Evolutionary conservation across 2,329 filamentous ascomycete species (phyloP), one percentile per base, ranked within the genome.

Genomic region (Fusarium subglutinans): DNA sequence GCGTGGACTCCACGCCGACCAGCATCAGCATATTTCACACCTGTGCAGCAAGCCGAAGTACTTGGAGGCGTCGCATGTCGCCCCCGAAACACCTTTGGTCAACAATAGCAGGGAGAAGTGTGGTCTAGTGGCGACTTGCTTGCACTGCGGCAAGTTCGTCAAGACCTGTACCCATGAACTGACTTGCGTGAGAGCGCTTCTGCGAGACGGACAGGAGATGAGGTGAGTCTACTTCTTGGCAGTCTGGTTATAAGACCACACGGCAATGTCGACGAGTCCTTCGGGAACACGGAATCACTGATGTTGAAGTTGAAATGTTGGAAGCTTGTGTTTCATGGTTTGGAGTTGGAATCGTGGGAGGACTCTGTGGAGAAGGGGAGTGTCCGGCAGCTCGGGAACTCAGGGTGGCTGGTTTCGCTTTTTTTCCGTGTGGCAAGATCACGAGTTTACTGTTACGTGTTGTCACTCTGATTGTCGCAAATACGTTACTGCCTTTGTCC

Each of bases 1-100:
- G 2, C 8, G 5, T 0, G 24, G 5, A 10, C 3, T 26, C 1
- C 24, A 45, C 17, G 4, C 43, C 5, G 43, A 26, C 12, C 0
- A 26, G 24, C 0, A 12, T 26, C 43, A 45, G 24, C 24, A 45
- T 4, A 9, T 45, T 0, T 26, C 24, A 5, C 17, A 14, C 6
- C 43, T 26, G 8, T 14, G 8, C 24, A 45, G 17, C 43, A 45
- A 20, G 1, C 24, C 44, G 1, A 20, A 20, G 24, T 26, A 24
- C 2, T 3, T 45, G 2, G 44, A 20, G 8, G 8, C 8, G 8
- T 2, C 0, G 2, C 44, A 45, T 5, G 12, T 45, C 44, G 24
- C 17, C 0, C 8, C 22, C 4, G 9, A 47, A 1, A 15, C 26
- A 1, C 45, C 18, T 3, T 4, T 22, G 8, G 45, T 22, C 4